Evolutionary conservation across 1,284 basidiomycete species (phyloP).

Genomic region (Gomphus sp.): DNA sequence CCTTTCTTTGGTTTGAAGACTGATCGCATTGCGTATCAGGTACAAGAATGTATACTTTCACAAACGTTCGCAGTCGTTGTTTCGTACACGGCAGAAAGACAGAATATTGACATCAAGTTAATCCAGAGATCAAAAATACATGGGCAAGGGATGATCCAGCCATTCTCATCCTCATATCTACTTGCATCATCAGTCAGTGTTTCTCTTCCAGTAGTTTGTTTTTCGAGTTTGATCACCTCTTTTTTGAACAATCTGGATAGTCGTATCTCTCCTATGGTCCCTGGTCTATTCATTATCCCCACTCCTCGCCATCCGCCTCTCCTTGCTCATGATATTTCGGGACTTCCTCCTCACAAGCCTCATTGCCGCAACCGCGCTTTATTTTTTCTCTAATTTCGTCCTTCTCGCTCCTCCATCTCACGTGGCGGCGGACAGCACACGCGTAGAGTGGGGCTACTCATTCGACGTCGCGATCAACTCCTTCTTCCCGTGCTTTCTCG

Average conservation of each 20-base stretch:
- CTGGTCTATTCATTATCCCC: slow-evolving; percentile 67
- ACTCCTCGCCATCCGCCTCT: slow-evolving; percentile 49
- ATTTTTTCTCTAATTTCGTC: slow-evolving; percentile 67
- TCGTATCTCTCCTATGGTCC: slow-evolving; percentile 75
- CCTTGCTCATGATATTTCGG: slow-evolving; percentile 75
- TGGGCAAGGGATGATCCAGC: slow-evolving; percentile 96
- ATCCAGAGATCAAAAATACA: slow-evolving; percentile 90
- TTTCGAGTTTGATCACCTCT: background rate
- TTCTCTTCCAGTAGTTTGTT: background rate
- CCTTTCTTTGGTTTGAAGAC: slow-evolving; percentile 4
- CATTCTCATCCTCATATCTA: slow-evolving; percentile 77
- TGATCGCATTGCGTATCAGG: slow-evolving; percentile 27
- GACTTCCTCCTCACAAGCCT: slow-evolving; percentile 78
- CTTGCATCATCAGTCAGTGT: slow-evolving; percentile 62
- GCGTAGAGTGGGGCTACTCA: slow-evolving; percentile 85
- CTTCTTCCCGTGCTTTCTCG: slow-evolving; percentile 88
- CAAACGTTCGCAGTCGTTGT: slow-evolving; percentile 55
- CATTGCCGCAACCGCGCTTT: slow-evolving; percentile 67
- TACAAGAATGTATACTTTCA: slow-evolving; percentile 90
- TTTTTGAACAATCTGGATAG: slow-evolving; percentile 27
- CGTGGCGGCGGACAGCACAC: slow-evolving; percentile 60
- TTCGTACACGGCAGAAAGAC: slow-evolving; percentile 5
- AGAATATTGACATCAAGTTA: background rate
- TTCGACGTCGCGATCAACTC: slow-evolving; percentile 94
- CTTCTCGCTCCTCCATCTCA: slow-evolving; percentile 68